Conservation (phyloP, 1,284 basidiomycete species). For the Microbotryum scabiosae region DNA sequence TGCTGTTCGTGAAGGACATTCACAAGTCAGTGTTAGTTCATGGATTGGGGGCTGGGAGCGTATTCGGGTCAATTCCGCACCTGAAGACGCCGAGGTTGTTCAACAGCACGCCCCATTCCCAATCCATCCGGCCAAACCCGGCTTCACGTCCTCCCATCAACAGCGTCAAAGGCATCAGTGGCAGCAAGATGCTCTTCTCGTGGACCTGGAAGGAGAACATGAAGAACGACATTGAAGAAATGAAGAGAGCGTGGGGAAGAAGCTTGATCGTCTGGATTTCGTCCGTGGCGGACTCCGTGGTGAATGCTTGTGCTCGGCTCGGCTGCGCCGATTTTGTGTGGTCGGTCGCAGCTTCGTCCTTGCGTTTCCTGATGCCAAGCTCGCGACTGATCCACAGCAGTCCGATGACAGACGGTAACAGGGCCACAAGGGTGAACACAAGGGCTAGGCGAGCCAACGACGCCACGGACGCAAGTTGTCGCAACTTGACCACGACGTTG, state of each 20-base stretch:
- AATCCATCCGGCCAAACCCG: slow-evolving; percentile 49
- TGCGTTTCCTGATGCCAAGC: not conserved
- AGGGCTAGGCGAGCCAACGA: slow-evolving; percentile 40
- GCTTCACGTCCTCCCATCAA: slow-evolving; percentile 56
- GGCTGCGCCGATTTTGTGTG: not conserved
- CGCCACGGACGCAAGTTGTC: slow-evolving; percentile 35
- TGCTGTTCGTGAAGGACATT: slow-evolving; percentile 46
- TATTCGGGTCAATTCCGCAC: slow-evolving; percentile 43
- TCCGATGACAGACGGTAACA: slow-evolving; percentile 36
- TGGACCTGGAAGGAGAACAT: slow-evolving; percentile 93
- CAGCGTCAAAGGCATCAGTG: slow-evolving; percentile 72
- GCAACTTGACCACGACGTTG: slow-evolving; percentile 82
- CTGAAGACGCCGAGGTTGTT: slow-evolving; percentile 86
- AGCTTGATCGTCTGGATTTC: slow-evolving; percentile 33
- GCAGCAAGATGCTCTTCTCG: slow-evolving; percentile 85
- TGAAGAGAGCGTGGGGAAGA: slow-evolving; percentile 36
- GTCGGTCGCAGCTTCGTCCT: not conserved
- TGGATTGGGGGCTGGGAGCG: not conserved
- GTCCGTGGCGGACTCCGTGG: not conserved
- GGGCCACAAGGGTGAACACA: slow-evolving; percentile 37
- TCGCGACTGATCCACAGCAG: slow-evolving; percentile 33
- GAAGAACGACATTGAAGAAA: slow-evolving; percentile 64
- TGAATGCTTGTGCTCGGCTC: not conserved
- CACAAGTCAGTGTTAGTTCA: not conserved
- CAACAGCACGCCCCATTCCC: slow-evolving; percentile 66